Conservation (phyloP, 345 rosid species). For the Citrus medica region DNA sequence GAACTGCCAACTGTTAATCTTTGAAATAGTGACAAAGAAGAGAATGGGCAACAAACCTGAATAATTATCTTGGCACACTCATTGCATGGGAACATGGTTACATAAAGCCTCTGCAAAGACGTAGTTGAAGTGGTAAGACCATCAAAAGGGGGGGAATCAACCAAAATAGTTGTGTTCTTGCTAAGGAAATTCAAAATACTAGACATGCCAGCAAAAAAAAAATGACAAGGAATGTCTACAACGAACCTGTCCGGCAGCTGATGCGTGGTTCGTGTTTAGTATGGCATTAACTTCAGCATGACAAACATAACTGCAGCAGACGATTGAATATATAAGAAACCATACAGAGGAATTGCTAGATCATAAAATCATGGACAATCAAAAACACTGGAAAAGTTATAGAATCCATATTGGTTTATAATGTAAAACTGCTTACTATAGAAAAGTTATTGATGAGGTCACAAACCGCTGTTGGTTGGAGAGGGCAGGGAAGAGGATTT, state of each 20-base stretch:
- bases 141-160: neutral
- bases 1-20: neutral
- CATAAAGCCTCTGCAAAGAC: slow-evolving; percentile 82
- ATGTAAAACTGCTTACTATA: too few relatives aligned
- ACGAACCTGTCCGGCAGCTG: slow-evolving; percentile 81
- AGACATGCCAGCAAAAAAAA: neutral
- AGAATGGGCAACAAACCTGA: slow-evolving; percentile 52
- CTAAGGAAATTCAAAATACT: neutral
- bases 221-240: neutral
- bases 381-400: neutral
- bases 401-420: too few relatives aligned
- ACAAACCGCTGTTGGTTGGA: neutral
- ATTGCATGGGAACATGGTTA: slow-evolving; percentile 98
- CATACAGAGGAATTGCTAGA: neutral
- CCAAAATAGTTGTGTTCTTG: neutral
- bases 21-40: slow-evolving; percentile 2
- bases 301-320: slow-evolving; percentile 73
- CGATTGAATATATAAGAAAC: neutral
- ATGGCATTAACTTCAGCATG: slow-evolving; percentile 99
- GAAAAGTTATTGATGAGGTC: neutral
- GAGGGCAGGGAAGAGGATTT: neutral
- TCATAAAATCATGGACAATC: neutral
- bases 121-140: slow-evolving; percentile 7
- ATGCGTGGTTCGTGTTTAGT: slow-evolving; percentile 89
- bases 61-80: slow-evolving; percentile 97